phyloP scores from a whole-genome alignment of 495 filamentous ascomycete genomes.

The Penicillium bialowiezense region DNA sequence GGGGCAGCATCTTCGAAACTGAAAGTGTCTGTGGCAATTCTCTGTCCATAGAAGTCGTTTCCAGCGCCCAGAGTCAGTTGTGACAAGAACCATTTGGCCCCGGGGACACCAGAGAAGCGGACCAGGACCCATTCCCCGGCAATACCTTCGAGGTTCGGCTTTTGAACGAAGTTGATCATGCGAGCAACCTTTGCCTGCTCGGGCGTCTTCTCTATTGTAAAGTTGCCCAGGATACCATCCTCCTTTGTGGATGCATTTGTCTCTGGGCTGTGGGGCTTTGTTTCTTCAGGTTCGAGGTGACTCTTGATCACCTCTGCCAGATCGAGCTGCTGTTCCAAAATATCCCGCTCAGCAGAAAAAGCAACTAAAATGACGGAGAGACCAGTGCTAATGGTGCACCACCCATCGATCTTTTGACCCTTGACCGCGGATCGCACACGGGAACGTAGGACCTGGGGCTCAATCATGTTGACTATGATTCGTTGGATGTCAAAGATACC shows the following conservation, averaged over 20 bases:
- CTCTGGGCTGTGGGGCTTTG: too few species aligned
- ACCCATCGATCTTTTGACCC: conserved; percentile 16
- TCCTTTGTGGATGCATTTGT: not conserved
- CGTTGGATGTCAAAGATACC: conserved; percentile 21
- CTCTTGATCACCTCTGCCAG: conserved; percentile 13
- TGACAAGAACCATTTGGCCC: conserved; percentile 48
- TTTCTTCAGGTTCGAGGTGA: not conserved
- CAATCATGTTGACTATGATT: conserved; percentile 13
- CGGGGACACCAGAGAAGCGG: conserved; percentile 37
- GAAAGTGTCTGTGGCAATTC: conserved; percentile 15
- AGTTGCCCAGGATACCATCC: not conserved
- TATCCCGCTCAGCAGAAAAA: conserved; percentile 12
- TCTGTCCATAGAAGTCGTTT: conserved; percentile 7
- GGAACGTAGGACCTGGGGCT: conserved; percentile 11
- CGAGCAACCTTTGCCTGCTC: conserved; percentile 30
- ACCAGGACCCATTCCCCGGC: conserved; percentile 50
- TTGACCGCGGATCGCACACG: conserved; percentile 8
- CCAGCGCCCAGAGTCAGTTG: conserved; percentile 32
- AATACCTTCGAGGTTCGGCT: conserved; percentile 30
- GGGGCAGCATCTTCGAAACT: conserved; percentile 17
- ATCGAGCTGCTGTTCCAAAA: conserved; percentile 10
- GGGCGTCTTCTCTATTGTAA: not conserved
- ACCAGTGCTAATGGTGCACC: conserved; percentile 21
- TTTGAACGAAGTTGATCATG: conserved; percentile 43
- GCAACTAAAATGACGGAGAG: conserved; percentile 12